Conservation (phyloP, 2,329 filamentous ascomycete species). For the Colletotrichum lindemuthianum region DNA sequence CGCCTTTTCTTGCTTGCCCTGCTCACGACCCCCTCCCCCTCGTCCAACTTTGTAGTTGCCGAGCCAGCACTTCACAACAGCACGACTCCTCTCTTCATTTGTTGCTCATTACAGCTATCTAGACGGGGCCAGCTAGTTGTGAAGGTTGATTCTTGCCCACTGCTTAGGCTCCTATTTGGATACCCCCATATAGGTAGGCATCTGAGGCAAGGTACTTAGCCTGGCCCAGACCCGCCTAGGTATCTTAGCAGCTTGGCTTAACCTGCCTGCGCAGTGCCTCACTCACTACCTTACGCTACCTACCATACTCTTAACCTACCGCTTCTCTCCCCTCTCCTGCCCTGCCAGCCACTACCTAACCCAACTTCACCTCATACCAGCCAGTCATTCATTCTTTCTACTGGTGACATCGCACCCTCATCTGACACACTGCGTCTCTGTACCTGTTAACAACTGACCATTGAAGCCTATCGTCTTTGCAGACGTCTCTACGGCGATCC, state of each 20-base stretch:
- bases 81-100: background rate
- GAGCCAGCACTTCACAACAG: conserved; percentile 3
- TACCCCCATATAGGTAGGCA: no score
- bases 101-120: no score
- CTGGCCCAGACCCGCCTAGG: no score
- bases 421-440: conserved; percentile 20
- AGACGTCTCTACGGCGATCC: conserved; percentile 14
- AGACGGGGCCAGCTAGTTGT: no score
- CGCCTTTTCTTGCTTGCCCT: conserved; percentile 9
- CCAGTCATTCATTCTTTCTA: conserved; percentile 5
- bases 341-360: conserved; percentile 1
- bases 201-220: no score
- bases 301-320: background rate
- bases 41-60: conserved; percentile 2
- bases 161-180: no score
- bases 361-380: conserved; percentile 4
- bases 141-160: no score
- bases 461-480: background rate
- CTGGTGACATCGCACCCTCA: conserved; percentile 21
- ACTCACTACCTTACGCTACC: conserved; percentile 12
- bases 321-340: no score
- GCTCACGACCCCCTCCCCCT: conserved; percentile 1
- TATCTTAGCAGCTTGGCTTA: no score
- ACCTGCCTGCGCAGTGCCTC: conserved; percentile 28
- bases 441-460: no score